Conservation (phyloP, 192 early-diverging fungal genomes). For the Coemansia sp. region DNA sequence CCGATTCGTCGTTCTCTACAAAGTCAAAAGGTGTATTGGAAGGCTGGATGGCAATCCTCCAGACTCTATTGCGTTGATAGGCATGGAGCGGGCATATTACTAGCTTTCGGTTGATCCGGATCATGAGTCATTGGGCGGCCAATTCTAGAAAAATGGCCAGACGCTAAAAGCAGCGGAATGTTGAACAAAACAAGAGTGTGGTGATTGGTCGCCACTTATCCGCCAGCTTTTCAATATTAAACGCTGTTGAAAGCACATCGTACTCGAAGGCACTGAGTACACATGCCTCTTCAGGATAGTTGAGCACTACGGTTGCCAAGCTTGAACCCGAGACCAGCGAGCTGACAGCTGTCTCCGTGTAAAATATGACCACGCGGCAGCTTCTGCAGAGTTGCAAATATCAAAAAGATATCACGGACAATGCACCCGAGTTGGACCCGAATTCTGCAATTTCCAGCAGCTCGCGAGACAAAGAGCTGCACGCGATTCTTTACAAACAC, state of each 20-base stretch:
- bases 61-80: not conserved
- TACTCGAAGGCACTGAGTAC: too few relatives aligned
- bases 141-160: not conserved
- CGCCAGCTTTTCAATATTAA: too few relatives aligned
- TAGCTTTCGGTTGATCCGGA: not conserved
- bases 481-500: constrained; percentile 2
- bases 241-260: too few relatives aligned
- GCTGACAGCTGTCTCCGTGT: too few relatives aligned
- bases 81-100: not conserved
- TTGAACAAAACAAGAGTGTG: too few relatives aligned
- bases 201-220: too few relatives aligned
- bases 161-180: too few relatives aligned
- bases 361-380: too few relatives aligned
- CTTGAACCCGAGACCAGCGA: too few relatives aligned
- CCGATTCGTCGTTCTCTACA: not conserved
- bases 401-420: not conserved
- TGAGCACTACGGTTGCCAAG: too few relatives aligned
- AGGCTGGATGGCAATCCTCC: not conserved
- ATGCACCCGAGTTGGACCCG: constrained; percentile 1
- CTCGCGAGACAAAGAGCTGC: not conserved
- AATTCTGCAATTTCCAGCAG: constrained; percentile 4
- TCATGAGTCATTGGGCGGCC: not conserved
- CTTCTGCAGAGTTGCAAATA: too few relatives aligned
- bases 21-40: not conserved
- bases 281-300: too few relatives aligned